phyloP scores from a whole-genome alignment of 2,329 filamentous ascomycete species.

The Apiospora kogelbergensis region DNA sequence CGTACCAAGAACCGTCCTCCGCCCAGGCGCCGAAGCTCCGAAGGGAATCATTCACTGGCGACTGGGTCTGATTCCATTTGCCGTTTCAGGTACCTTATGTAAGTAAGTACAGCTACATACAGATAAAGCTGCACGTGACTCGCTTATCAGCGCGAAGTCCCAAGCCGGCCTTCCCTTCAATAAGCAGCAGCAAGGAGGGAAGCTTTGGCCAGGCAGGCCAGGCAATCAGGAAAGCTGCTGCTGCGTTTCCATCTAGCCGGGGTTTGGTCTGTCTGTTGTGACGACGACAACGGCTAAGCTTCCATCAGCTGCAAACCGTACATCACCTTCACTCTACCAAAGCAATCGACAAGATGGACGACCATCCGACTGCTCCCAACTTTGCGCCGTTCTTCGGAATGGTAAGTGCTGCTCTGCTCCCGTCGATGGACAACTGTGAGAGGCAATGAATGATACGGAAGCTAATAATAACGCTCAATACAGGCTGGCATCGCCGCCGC shows the following conservation, averaged over 20 bases:
- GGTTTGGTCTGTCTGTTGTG: not conserved
- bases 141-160: not conserved
- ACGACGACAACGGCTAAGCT: slow-evolving; percentile 4
- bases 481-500: slow-evolving; percentile 77
- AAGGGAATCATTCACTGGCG: slow-evolving; percentile 4
- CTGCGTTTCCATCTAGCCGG: slow-evolving; percentile 5
- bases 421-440: not conserved
- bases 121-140: not conserved
- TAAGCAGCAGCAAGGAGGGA: not conserved
- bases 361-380: slow-evolving; percentile 58
- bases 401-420: slow-evolving; percentile 52
- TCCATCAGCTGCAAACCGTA: slow-evolving; percentile 5
- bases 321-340: not conserved
- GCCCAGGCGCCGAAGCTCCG: slow-evolving; percentile 1
- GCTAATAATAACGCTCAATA: slow-evolving; percentile 9
- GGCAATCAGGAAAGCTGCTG: not conserved
- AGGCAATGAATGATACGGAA: slow-evolving; percentile 18
- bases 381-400: slow-evolving; percentile 89
- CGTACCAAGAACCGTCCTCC: not conserved
- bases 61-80: not conserved
- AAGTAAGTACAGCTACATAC: too few species aligned
- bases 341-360: slow-evolving; percentile 6
- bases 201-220: slow-evolving; percentile 5
- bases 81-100: not conserved
- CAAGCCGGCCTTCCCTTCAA: not conserved